Evolutionary conservation across 192 early-diverging fungal species (phyloP).

Genomic region (Backusella sp.): DNA sequence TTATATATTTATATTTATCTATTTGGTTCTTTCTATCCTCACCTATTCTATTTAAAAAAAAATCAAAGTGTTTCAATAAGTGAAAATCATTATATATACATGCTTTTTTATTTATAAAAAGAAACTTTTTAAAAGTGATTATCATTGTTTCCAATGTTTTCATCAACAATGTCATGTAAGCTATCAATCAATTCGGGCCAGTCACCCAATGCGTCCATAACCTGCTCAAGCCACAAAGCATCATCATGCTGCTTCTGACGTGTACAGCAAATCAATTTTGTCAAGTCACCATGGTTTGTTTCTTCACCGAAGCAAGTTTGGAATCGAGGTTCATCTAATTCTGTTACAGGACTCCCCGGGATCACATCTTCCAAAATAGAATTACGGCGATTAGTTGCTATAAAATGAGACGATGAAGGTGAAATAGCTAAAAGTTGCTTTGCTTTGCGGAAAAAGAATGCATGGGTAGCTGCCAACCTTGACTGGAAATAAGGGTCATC

Average conservation of each 20-base stretch:
- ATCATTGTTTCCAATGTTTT: not conserved
- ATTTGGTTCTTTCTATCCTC: not conserved
- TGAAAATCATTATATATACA: not conserved
- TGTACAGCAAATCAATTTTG: slow-evolving; percentile 12
- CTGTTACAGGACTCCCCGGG: not conserved
- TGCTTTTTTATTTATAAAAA: not conserved
- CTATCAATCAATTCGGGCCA: slow-evolving; percentile 30
- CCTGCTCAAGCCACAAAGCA: slow-evolving; percentile 24
- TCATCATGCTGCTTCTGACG: slow-evolving; percentile 27
- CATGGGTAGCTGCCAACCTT: not conserved
- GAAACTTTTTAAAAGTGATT: not conserved
- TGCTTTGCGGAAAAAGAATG: slow-evolving; percentile 19
- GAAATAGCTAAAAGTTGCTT: not conserved
- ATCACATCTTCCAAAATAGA: slow-evolving; percentile 15
- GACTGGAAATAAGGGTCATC: slow-evolving; percentile 7
- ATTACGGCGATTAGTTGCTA: slow-evolving; percentile 13
- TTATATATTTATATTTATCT: not conserved
- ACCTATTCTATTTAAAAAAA: not conserved
- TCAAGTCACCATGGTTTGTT: slow-evolving; percentile 19
- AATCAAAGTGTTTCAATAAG: not conserved
- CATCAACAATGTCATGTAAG: slow-evolving; percentile 29
- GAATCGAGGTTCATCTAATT: slow-evolving; percentile 7
- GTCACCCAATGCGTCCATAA: slow-evolving; percentile 22
- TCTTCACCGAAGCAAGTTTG: slow-evolving; percentile 7
- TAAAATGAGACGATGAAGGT: not conserved